phyloP scores from a whole-genome alignment of 805 yeast species.

The Myxozyma sirexii region DNA sequence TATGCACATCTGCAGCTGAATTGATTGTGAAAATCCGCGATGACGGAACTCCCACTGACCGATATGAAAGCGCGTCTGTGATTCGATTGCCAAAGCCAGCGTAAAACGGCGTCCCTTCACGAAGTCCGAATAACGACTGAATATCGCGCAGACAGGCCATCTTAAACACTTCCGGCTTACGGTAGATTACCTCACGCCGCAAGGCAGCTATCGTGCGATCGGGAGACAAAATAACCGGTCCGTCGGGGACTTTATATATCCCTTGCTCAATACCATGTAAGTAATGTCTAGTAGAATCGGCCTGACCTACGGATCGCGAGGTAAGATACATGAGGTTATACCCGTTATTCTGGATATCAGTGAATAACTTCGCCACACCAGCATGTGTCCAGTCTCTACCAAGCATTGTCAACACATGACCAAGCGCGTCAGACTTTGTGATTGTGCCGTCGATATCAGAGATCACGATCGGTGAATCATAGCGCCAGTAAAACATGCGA shows the following conservation, averaged over 20 bases:
- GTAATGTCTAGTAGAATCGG: conserved; percentile 87
- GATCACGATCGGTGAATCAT: conserved; percentile 84
- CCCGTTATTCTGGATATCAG: conserved; percentile 85
- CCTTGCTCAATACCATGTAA: conserved; percentile 78
- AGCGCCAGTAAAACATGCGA: conserved; percentile 79
- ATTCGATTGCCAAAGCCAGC: conserved; percentile 98
- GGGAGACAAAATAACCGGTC: conserved; percentile 94
- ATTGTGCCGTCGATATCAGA: conserved; percentile 98
- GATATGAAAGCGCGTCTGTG: conserved; percentile 92
- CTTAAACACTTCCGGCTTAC: conserved; percentile 97
- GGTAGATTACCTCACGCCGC: conserved; percentile 84
- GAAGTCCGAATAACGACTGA: conserved; percentile 60
- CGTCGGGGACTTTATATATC: conserved; percentile 64
- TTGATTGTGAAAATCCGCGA: conserved; percentile 94
- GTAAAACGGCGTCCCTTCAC: conserved; percentile 59
- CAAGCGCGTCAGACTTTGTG: conserved; percentile 95
- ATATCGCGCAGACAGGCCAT: conserved; percentile 95
- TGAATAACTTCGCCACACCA: conserved; percentile 89
- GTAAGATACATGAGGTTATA: conserved; percentile 92
- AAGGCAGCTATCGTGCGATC: conserved; percentile 96
- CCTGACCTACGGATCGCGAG: conserved; percentile 93
- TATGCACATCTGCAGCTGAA: conserved; percentile 94
- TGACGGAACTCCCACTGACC: conserved; percentile 91
- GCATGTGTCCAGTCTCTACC: conserved; percentile 98
- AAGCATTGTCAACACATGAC: conserved; percentile 88